Percentiles rank a stretch among this genome's conserved stretches.
phyloP scores from a whole-genome alignment of 169 alveolate genomes.

The Theileria sp. region DNA sequence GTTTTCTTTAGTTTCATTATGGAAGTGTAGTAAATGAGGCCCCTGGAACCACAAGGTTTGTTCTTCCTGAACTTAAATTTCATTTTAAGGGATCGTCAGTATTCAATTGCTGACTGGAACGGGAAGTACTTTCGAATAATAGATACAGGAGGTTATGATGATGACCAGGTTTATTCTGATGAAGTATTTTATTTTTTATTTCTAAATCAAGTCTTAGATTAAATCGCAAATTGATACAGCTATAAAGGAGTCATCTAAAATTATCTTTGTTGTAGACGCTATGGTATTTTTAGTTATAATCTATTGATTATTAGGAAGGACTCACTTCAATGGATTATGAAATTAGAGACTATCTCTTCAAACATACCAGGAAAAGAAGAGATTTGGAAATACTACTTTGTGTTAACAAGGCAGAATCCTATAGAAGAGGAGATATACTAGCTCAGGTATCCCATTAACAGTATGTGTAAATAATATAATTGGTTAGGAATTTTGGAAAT shows the following conservation, averaged over 20 bases:
- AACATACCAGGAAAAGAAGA: not conserved
- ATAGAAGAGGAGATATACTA: conserved; percentile 67
- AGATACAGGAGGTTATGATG: conserved; percentile 76
- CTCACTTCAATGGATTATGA: conserved; percentile 44
- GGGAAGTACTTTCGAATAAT: conserved; percentile 72
- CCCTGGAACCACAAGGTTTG: conserved; percentile 70
- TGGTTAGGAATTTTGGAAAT: conserved; percentile 70
- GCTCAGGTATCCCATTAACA: conserved; percentile 58
- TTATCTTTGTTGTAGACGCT: conserved; percentile 75
- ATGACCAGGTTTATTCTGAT: conserved; percentile 65
- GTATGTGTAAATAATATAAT: not conserved
- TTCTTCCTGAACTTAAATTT: not conserved
- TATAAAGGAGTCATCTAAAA: conserved; percentile 69
- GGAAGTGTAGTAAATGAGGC: conserved; percentile 74
- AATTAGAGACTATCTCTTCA: conserved; percentile 28
- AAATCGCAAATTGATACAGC: conserved; percentile 35
- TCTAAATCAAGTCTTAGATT: conserved; percentile 13
- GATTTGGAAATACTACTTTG: conserved; percentile 60
- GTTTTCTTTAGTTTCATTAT: conserved; percentile 63
- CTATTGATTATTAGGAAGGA: conserved; percentile 29
- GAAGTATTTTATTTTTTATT: conserved; percentile 48
- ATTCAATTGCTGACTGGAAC: conserved; percentile 75
- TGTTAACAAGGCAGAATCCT: conserved; percentile 77
- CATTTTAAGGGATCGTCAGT: conserved; percentile 65
- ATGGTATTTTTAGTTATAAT: conserved; percentile 1